phyloP scores from a whole-genome alignment of 2,329 filamentous ascomycete species.

The Waltergamsia citrina region DNA sequence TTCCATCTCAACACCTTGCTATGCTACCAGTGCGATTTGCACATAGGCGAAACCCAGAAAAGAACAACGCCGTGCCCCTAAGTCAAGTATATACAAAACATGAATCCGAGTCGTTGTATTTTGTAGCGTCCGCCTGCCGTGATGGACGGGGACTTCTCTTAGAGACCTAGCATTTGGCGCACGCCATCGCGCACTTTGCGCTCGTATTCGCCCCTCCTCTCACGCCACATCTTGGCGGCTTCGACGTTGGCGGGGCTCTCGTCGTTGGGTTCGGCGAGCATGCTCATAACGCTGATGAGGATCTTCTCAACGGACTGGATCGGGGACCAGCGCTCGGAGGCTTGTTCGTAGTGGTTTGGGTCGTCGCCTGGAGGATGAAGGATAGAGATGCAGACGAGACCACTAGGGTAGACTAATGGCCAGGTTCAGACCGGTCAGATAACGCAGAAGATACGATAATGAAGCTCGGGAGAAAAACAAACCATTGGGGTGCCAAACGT shows the following conservation, averaged over 20 bases:
- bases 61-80: neutral
- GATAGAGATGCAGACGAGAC: slow-evolving; percentile 96
- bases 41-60: neutral
- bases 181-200: slow-evolving; percentile 76
- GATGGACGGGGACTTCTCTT: too few species aligned
- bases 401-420: slow-evolving; percentile 74
- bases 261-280: slow-evolving; percentile 95
- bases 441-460: neutral
- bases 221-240: slow-evolving; percentile 93
- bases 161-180: slow-evolving; percentile 67
- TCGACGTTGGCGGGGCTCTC: slow-evolving; percentile 95
- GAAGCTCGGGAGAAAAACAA: neutral
- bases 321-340: slow-evolving; percentile 89
- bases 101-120: neutral
- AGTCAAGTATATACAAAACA: neutral
- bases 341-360: slow-evolving; percentile 96
- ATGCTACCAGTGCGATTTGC: neutral
- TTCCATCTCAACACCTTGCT: slow-evolving; percentile 1
- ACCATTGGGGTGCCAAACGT: slow-evolving; percentile 98
- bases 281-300: slow-evolving; percentile 92
- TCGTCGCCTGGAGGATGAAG: slow-evolving; percentile 93
- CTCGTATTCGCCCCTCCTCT: slow-evolving; percentile 76
- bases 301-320: slow-evolving; percentile 99
- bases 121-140: neutral
- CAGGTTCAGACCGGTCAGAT: too few species aligned